Base-by-base conservation (phyloP, 768 basidiomycete species). In the Termitomyces sp. region DNA sequence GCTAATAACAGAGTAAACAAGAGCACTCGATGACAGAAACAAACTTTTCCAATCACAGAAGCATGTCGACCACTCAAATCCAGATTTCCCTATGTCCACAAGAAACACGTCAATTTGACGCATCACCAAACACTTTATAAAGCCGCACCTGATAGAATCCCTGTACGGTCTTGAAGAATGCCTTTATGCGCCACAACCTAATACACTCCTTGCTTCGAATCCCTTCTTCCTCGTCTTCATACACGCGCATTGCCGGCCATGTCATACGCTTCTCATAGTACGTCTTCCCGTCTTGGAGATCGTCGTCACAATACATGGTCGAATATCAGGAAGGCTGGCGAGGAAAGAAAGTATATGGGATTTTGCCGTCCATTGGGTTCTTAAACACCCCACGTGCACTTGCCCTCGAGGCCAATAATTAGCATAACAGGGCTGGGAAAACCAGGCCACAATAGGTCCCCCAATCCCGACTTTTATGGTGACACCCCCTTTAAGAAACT, bases 21-120 rank as follows among this genome's bases (percentile, higher is more conserved):
- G 8, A 32, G 2, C 30, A 9, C 30, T n/a, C n/a, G n/a, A n/a
- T n/a, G n/a, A 9, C 10, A 32, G 2, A 9, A 35, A 6, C 3
- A 7, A n/a, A 1, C n/a, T n/a, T n/a, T 17, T 28, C 19, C 5
- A 37, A 27, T 39, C 25, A 45, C 44, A 35, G 34, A 7, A 16
- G 17, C 17, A 43, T 56, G 55, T 10, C 47, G 55, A 10, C 55
- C 55, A 25, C 37, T 42, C 40, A 43, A 16, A 8, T 56, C 55
- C 28, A 56, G 27, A 2, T 30, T 21, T 6, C 39, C 39, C 47
- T 50, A 9, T 8, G 4, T n/a, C n/a, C n/a, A n/a, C n/a, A n/a
- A n/a, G n/a, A 49, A 25, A 32, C 30, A 32, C 30, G 30, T 32
- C 11, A 19, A n/a, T n/a, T n/a, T n/a, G n/a, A n/a, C n/a, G n/a